Evolutionary conservation across 257 asterid species (phyloP).

Genomic region (Scutellaria barbata): DNA sequence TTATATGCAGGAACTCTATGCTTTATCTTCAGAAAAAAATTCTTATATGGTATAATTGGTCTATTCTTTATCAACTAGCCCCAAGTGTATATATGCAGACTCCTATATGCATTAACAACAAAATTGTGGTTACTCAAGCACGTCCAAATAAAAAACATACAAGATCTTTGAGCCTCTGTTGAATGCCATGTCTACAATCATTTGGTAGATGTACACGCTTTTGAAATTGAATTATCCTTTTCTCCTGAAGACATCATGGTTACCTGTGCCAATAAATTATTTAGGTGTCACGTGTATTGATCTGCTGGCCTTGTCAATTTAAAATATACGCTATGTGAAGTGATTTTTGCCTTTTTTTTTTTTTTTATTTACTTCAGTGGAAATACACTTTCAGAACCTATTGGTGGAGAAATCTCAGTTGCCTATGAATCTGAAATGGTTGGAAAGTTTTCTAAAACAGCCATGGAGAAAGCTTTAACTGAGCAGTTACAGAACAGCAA

Average conservation of each 20-base stretch:
- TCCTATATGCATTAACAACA: not conserved
- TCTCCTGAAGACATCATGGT: slow-evolving; percentile 22
- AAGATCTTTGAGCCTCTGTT: not conserved
- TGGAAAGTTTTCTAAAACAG: slow-evolving; percentile 56
- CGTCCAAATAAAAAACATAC: not conserved
- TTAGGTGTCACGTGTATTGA: not conserved
- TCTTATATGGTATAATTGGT: slow-evolving; percentile 1
- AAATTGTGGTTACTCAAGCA: not conserved
- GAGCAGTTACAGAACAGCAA: slow-evolving; percentile 71
- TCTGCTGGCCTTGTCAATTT: slow-evolving; percentile 23
- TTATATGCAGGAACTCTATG: not conserved
- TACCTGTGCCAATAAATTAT: slow-evolving; percentile 6
- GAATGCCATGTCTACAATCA: slow-evolving; percentile 8
- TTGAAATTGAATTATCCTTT: not conserved
- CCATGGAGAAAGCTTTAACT: slow-evolving; percentile 66
- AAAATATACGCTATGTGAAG: slow-evolving; percentile 9
- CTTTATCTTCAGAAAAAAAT: slow-evolving; percentile 4
- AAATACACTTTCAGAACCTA: slow-evolving; percentile 63
- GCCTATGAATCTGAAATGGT: slow-evolving; percentile 66
- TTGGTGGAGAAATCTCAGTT: slow-evolving; percentile 92
- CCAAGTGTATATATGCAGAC: not conserved
- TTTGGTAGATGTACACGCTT: slow-evolving; percentile 1
- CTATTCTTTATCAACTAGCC: not conserved
- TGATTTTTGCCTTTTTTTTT: slow-evolving; percentile 17
- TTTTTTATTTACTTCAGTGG: slow-evolving; percentile 20